Conservation (phyloP, 2,329 filamentous ascomycete genomes). For the Rhynchosporium graminicola region DNA sequence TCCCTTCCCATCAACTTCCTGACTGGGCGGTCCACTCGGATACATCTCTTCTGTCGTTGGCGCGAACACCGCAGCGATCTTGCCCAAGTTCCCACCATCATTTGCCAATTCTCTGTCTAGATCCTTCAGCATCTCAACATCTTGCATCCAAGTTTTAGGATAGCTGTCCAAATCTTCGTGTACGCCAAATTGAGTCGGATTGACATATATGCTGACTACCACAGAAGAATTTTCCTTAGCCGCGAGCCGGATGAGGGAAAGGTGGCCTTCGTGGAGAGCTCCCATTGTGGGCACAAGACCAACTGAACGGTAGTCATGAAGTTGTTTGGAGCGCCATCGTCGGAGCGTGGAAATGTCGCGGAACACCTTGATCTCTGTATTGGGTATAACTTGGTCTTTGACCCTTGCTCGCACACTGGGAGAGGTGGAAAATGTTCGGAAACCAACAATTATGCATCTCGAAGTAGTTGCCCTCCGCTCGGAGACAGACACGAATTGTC, state of each 20-base stretch:
- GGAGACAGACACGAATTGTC: conserved; percentile 4
- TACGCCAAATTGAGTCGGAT: conserved; percentile 92
- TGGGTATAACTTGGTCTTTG: conserved; percentile 46
- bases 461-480: conserved; percentile 10
- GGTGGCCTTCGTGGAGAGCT: conserved; percentile 88
- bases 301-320: conserved; percentile 68
- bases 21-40: conserved; percentile 70
- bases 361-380: conserved; percentile 68
- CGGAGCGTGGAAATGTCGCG: conserved; percentile 74
- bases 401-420: conserved; percentile 23
- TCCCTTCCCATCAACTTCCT: conserved; percentile 72
- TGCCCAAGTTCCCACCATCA: conserved; percentile 58
- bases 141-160: conserved; percentile 83
- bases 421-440: conserved; percentile 26
- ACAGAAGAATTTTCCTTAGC: conserved; percentile 83
- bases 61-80: conserved; percentile 81
- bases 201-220: conserved; percentile 91
- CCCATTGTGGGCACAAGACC: conserved; percentile 97
- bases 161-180: conserved; percentile 87
- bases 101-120: conserved; percentile 74
- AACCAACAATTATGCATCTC: conserved; percentile 10
- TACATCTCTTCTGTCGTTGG: conserved; percentile 86
- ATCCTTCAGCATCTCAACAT: conserved; percentile 64
- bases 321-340: conserved; percentile 65
- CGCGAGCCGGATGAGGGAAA: conserved; percentile 81